phyloP scores from a whole-genome alignment of 23 red algal species.

The Gracilaria caudata region DNA sequence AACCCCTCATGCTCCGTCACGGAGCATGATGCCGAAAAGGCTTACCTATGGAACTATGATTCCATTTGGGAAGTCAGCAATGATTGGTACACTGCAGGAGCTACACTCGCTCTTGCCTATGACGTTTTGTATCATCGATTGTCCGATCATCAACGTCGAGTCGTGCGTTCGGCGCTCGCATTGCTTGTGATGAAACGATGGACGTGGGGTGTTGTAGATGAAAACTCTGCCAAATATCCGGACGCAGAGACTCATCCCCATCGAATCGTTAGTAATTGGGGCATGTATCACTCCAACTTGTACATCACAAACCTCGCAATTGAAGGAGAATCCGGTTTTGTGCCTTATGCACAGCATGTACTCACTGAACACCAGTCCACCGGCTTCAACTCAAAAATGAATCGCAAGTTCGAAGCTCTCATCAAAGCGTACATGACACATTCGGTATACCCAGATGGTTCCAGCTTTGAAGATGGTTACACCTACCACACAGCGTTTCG shows the following conservation, averaged over 20 bases:
- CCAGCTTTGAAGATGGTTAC: slow-evolving; percentile 68
- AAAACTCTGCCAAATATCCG: slow-evolving; percentile 25
- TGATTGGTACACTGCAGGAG: slow-evolving; percentile 55
- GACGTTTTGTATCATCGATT: slow-evolving; percentile 42
- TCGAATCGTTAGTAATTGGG: slow-evolving; percentile 66
- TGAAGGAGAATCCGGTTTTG: slow-evolving; percentile 63
- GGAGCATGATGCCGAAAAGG: neutral
- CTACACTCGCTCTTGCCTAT: slow-evolving; percentile 42
- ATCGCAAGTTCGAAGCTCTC: slow-evolving; percentile 36
- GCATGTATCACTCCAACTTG: slow-evolving; percentile 63
- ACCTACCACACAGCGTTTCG: slow-evolving; percentile 57
- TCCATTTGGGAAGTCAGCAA: slow-evolving; percentile 58
- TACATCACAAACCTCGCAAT: slow-evolving; percentile 67
- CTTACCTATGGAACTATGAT: slow-evolving; percentile 39
- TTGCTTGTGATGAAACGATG: slow-evolving; percentile 55
- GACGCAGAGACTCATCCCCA: slow-evolving; percentile 62
- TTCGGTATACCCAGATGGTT: slow-evolving; percentile 46
- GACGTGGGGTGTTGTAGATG: slow-evolving; percentile 44
- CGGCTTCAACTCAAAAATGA: slow-evolving; percentile 46
- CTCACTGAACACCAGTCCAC: slow-evolving; percentile 12
- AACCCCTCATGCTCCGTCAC: slow-evolving; percentile 3
- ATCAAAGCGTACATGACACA: slow-evolving; percentile 41
- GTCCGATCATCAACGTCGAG: slow-evolving; percentile 6
- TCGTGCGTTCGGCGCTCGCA: slow-evolving; percentile 45
- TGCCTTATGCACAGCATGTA: slow-evolving; percentile 39